Evolutionary conservation across 2,329 filamentous ascomycete genomes (phyloP).

Genomic region (Botrytis cinerea): DNA sequence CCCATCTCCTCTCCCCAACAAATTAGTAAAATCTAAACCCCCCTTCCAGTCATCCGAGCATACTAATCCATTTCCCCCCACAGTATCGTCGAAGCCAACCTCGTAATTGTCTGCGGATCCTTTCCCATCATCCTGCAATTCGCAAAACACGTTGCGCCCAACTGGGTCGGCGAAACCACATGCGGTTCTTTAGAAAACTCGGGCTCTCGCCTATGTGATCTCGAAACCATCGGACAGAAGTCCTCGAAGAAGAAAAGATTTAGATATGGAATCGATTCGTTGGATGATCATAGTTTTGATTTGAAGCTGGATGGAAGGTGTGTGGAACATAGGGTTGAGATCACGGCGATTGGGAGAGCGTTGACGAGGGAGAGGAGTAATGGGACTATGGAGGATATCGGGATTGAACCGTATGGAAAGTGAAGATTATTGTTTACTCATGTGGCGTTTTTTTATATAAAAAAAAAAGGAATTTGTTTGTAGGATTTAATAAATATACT

Average conservation of each 20-base stretch:
- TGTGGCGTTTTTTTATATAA: background rate
- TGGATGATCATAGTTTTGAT: conserved; percentile 3
- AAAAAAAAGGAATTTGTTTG: no score
- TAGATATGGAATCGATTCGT: background rate
- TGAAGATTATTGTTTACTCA: background rate
- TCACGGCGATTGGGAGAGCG: background rate
- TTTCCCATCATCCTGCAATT: conserved; percentile 21
- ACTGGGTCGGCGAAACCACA: background rate
- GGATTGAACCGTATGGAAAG: background rate
- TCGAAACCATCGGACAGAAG: conserved; percentile 18
- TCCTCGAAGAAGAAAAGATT: conserved; percentile 10
- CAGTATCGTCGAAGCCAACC: conserved; percentile 22
- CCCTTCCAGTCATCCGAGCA: background rate
- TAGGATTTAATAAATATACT: background rate
- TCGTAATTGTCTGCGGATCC: conserved; percentile 21
- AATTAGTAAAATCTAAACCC: background rate
- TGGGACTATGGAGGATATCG: background rate
- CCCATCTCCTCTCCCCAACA: background rate
- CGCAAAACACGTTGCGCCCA: conserved; percentile 7
- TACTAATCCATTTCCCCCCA: background rate
- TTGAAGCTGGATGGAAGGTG: background rate
- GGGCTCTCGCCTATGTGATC: background rate
- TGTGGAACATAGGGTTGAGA: conserved; percentile 10
- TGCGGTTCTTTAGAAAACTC: background rate
- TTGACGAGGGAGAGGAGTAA: background rate